phyloP scores from a whole-genome alignment of 805 yeast genomes.

The Nakazawaea ambrosiae region DNA sequence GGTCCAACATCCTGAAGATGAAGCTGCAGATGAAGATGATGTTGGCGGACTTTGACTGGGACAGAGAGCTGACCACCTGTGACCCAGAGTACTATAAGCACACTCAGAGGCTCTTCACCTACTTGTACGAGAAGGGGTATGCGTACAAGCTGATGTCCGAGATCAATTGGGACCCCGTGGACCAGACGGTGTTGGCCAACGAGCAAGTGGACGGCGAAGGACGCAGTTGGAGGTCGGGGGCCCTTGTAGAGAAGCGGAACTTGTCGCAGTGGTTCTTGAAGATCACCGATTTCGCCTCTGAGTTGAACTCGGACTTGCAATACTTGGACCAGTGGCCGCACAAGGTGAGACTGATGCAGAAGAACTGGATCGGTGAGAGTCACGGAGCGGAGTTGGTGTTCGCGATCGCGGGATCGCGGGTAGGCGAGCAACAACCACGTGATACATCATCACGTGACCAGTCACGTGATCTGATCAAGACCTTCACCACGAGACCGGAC shows the following conservation, averaged over 20 bases:
- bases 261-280: constrained; percentile 92
- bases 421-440: too few relatives aligned
- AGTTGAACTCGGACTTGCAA: constrained; percentile 57
- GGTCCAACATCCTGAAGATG: constrained; percentile 75
- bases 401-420: constrained; percentile 20
- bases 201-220: constrained; percentile 95
- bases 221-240: constrained; percentile 95
- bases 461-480: constrained; percentile 32
- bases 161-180: constrained; percentile 98
- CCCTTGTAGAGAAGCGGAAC: constrained; percentile 74
- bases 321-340: constrained; percentile 74
- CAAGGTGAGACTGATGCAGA: constrained; percentile 85
- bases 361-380: constrained; percentile 90
- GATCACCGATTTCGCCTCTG: constrained; percentile 75
- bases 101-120: constrained; percentile 81
- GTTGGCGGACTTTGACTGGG: constrained; percentile 92
- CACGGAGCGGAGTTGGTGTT: constrained; percentile 69
- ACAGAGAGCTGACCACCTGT: constrained; percentile 80
- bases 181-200: constrained; percentile 88
- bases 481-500: constrained; percentile 88
- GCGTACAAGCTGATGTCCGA: constrained; percentile 85
- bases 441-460: too few relatives aligned
- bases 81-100: constrained; percentile 83
- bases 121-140: constrained; percentile 65
- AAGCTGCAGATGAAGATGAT: constrained; percentile 70